These are phyloP conservation scores for Ogataea trehalophila DNA, from an alignment of 805 yeast species.

Conservation along the genomic window DNA sequence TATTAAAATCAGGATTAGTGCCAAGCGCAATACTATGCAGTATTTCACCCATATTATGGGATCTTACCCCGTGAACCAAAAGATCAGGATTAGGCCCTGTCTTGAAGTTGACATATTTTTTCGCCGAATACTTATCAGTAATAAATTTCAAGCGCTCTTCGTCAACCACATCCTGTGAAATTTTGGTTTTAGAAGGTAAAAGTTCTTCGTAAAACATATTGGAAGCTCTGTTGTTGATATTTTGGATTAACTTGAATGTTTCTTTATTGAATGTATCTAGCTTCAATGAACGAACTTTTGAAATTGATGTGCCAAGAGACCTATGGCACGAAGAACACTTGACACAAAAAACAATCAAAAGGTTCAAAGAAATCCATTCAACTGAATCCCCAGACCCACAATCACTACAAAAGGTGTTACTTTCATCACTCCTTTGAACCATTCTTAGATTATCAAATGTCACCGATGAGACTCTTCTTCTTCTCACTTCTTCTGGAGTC, in stretches of 20 bases:
- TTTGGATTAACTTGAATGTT: constrained; percentile 45
- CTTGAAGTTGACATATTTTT: constrained; percentile 35
- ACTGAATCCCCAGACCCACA: constrained; percentile 63
- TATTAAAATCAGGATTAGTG: constrained; percentile 40
- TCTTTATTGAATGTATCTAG: constrained; percentile 68
- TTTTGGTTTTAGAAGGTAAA: constrained; percentile 17
- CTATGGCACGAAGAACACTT: constrained; percentile 88
- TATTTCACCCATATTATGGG: constrained; percentile 42
- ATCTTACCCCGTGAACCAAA: constrained; percentile 49
- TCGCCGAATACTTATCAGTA: constrained; percentile 56
- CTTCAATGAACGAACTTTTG: constrained; percentile 74
- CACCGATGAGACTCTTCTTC: constrained; percentile 32
- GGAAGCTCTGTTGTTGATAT: constrained; percentile 47
- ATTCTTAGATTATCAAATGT: constrained; percentile 29
- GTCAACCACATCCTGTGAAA: constrained; percentile 33
- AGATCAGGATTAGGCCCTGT: constrained; percentile 8
- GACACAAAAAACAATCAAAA: constrained; percentile 69
- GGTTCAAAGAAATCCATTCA: constrained; percentile 84
- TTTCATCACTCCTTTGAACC: constrained; percentile 41
- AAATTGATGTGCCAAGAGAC: constrained; percentile 74
- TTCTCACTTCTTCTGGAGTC: constrained; percentile 10
- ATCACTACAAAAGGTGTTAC: constrained; percentile 71
- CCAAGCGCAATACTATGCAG: constrained; percentile 41
- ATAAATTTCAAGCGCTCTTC: constrained; percentile 55
- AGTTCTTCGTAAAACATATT: constrained; percentile 60